These are phyloP conservation scores for Aspergillus glaucus DNA, from an alignment of 2,329 filamentous ascomycete species.

Conservation along the genomic window DNA sequence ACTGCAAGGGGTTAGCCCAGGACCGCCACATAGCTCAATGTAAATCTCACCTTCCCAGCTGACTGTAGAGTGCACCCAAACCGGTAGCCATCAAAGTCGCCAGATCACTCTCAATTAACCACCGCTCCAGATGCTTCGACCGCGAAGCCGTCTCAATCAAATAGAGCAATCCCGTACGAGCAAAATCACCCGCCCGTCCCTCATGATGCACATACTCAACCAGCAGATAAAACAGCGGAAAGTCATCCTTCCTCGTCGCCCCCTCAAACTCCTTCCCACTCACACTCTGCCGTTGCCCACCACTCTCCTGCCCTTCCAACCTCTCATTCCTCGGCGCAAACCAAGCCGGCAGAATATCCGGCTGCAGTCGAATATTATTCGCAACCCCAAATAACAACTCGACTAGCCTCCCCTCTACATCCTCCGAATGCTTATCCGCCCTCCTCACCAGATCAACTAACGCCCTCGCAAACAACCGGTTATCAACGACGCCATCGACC, in stretches of 20 bases:
- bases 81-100: conserved; percentile 97
- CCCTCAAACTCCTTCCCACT: conserved; percentile 69
- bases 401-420: conserved; percentile 82
- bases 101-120: conserved; percentile 94
- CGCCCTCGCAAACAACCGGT: conserved; percentile 74
- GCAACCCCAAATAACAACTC: conserved; percentile 94
- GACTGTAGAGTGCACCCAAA: conserved; percentile 69
- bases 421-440: conserved; percentile 60
- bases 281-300: conserved; percentile 33
- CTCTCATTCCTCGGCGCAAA: conserved; percentile 58
- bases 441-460: conserved; percentile 79
- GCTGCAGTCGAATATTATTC: conserved; percentile 88
- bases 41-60: conserved; percentile 51
- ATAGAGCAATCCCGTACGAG: conserved; percentile 85
- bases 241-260: conserved; percentile 81
- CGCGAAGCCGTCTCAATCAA: conserved; percentile 89
- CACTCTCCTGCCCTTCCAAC: conserved; percentile 26
- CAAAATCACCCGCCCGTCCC: conserved; percentile 91
- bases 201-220: conserved; percentile 97
- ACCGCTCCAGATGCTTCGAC: conserved; percentile 77
- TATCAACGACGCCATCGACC: conserved; percentile 90
- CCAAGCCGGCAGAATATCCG: conserved; percentile 82
- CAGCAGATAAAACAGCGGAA: conserved; percentile 89
- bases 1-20: conserved; percentile 52
- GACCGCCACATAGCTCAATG: neutral